Percentiles rank a stretch among this genome's conserved stretches.
These are phyloP conservation scores for Podaxis sp. DNA, from an alignment of 768 basidiomycete species.

Conservation along the genomic window DNA sequence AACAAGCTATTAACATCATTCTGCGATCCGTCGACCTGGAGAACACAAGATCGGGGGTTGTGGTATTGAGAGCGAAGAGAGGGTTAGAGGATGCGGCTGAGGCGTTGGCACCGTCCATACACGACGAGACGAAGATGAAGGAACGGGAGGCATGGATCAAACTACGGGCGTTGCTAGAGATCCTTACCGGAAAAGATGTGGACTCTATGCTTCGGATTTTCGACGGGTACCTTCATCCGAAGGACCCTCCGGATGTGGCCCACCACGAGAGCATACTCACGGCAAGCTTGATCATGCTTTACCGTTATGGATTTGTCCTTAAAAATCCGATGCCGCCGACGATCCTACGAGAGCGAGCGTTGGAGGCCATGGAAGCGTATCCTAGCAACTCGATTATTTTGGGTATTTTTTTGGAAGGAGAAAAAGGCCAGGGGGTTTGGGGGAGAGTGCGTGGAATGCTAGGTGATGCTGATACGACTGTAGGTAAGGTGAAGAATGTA, in stretches of 20 bases:
- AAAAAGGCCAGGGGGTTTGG: constrained; percentile 79
- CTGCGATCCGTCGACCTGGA: constrained; percentile 53
- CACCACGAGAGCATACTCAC: constrained; percentile 59
- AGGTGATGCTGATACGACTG: constrained; percentile 39
- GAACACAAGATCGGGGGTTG: constrained; percentile 46
- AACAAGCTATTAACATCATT: constrained; percentile 51
- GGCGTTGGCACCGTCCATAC: constrained; percentile 26
- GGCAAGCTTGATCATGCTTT: constrained; percentile 56
- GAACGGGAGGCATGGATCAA: constrained; percentile 66
- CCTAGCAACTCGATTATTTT: constrained; percentile 71
- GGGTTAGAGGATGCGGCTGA: constrained; percentile 46
- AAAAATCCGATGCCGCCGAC: constrained; percentile 57
- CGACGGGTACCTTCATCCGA: constrained; percentile 27
- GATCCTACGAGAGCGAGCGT: constrained; percentile 55
- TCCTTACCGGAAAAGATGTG: constrained; percentile 47
- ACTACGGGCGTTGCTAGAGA: constrained; percentile 61
- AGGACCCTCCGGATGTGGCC: constrained; percentile 23
- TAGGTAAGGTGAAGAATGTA: constrained; percentile 49
- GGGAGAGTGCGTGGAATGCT: constrained; percentile 61
- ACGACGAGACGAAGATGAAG: constrained; percentile 40
- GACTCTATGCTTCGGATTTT: constrained; percentile 40
- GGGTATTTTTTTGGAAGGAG: constrained; percentile 72
- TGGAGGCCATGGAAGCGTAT: constrained; percentile 53
- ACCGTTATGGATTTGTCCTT: constrained; percentile 53
- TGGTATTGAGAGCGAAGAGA: constrained; percentile 62